These are phyloP conservation scores for Trichomonascaceae sp. DNA, from an alignment of 1,139 yeast species.

Conservation along the genomic window DNA sequence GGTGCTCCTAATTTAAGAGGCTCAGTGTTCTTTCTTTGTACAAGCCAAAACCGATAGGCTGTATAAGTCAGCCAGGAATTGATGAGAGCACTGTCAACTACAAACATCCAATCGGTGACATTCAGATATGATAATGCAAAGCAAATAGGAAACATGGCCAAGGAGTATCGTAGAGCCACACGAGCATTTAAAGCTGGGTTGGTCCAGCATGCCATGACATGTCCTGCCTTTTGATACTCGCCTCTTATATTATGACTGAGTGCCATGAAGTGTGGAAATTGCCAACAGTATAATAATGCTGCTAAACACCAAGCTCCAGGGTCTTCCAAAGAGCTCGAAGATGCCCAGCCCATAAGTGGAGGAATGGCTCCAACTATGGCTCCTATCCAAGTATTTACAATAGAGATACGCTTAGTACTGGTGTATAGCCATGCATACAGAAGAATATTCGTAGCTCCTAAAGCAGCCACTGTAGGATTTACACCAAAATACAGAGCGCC, in stretches of 20 bases:
- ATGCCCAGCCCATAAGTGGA: slow-evolving; percentile 99
- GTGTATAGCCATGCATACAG: slow-evolving; percentile 89
- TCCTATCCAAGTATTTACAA: slow-evolving; percentile 96
- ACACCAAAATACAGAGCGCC: slow-evolving; percentile 70
- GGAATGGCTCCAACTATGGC: slow-evolving; percentile 98
- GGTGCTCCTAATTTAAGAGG: slow-evolving; percentile 19
- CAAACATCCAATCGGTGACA: slow-evolving; percentile 78
- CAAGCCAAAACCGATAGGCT: slow-evolving; percentile 73
- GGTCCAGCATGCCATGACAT: slow-evolving; percentile 92
- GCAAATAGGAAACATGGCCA: slow-evolving; percentile 90
- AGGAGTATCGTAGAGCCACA: slow-evolving; percentile 82
- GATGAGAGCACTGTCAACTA: slow-evolving; percentile 69
- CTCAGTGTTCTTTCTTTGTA: slow-evolving; percentile 23
- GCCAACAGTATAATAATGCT: slow-evolving; percentile 91
- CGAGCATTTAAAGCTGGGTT: slow-evolving; percentile 90
- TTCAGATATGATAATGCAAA: slow-evolving; percentile 72
- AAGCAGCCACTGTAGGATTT: slow-evolving; percentile 71
- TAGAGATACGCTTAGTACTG: slow-evolving; percentile 76
- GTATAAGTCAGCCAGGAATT: slow-evolving; percentile 82
- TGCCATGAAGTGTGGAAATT: slow-evolving; percentile 95
- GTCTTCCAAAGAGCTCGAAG: slow-evolving; percentile 66
- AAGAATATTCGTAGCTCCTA: slow-evolving; percentile 73
- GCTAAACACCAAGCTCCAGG: slow-evolving; percentile 98
- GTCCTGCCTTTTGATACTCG: slow-evolving; percentile 89
- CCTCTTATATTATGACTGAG: slow-evolving; percentile 80